These are phyloP conservation scores for Begonia peltatifolia DNA, from an alignment of 306 rosid species.

Conservation along the genomic window DNA sequence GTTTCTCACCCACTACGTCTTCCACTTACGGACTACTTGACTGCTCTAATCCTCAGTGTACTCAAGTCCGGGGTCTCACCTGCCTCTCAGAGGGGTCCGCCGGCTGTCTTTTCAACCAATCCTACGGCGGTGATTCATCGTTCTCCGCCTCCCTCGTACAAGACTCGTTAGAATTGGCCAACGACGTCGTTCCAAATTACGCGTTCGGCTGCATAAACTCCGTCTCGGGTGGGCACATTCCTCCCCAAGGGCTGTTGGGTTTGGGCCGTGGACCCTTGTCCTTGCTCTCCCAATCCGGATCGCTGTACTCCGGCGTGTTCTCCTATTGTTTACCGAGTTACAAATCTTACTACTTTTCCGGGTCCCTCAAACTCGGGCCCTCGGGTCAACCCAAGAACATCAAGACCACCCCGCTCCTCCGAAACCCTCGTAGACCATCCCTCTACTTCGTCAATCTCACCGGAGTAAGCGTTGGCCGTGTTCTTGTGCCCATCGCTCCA, in stretches of 20 bases:
- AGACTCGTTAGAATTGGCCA: conserved; percentile 35
- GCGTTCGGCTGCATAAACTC: conserved; percentile 56
- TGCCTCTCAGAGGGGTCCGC: conserved; percentile 33
- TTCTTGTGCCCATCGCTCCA: conserved; percentile 20
- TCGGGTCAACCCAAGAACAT: conserved; percentile 64
- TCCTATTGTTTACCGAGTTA: conserved; percentile 84
- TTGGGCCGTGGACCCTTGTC: conserved; percentile 82
- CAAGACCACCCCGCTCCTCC: conserved; percentile 64
- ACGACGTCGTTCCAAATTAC: conserved; percentile 27
- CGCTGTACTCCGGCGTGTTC: conserved; percentile 52
- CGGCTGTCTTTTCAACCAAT: conserved; percentile 50
- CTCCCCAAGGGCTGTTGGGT: conserved; percentile 78
- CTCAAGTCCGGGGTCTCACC: conserved; percentile 46
- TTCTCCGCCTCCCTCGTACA: conserved; percentile 56
- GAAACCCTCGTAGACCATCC: conserved; percentile 66
- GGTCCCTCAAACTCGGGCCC: conserved; percentile 74
- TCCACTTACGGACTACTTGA: conserved; percentile 32
- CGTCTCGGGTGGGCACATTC: conserved; percentile 39
- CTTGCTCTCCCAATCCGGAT: conserved; percentile 46
- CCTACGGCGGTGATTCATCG: conserved; percentile 68
- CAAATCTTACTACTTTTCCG: conserved; percentile 82
- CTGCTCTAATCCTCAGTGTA: conserved; percentile 47
- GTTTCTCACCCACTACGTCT: conserved; percentile 39
- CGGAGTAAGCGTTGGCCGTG: conserved; percentile 56
- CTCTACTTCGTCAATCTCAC: conserved; percentile 70